Conservation (phyloP, 345 rosid genomes). For the Trapa bicornis region DNA sequence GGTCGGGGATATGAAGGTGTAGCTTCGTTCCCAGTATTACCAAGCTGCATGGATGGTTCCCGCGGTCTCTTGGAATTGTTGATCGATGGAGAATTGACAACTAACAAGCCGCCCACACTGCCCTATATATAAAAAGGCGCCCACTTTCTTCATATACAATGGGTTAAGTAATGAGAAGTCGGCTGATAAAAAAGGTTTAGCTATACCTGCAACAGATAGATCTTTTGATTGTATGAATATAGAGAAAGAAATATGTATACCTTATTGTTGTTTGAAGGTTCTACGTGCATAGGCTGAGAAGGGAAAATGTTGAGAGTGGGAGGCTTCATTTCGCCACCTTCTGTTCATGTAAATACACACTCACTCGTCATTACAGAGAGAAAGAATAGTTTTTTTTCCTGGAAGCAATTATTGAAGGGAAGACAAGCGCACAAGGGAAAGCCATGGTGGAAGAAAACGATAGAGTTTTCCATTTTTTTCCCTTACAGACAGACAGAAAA, state of each 20-base stretch:
- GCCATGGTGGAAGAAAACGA: neutral
- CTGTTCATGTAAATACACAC: constrained; percentile 27
- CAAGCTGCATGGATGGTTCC: constrained; percentile 22
- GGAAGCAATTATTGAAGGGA: constrained; percentile 9
- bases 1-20: constrained; percentile 17
- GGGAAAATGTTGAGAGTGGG: constrained; percentile 96
- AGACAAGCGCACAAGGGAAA: constrained; percentile 3
- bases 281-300: constrained; percentile 90
- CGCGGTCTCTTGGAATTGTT: constrained; percentile 32
- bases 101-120: neutral
- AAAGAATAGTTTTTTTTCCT: neutral
- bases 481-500: neutral
- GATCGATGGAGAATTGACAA: constrained; percentile 10
- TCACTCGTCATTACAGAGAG: constrained; percentile 3
- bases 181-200: neutral
- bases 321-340: constrained; percentile 71
- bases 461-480: neutral
- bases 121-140: neutral
- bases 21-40: constrained; percentile 17
- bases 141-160: neutral
- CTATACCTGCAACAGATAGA: neutral
- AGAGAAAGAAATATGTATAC: constrained; percentile 6
- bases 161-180: constrained; percentile 9
- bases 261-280: constrained; percentile 34
- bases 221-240: constrained; percentile 17